Conservation (phyloP, 106 monocot species). For the Chionographis japonica region DNA sequence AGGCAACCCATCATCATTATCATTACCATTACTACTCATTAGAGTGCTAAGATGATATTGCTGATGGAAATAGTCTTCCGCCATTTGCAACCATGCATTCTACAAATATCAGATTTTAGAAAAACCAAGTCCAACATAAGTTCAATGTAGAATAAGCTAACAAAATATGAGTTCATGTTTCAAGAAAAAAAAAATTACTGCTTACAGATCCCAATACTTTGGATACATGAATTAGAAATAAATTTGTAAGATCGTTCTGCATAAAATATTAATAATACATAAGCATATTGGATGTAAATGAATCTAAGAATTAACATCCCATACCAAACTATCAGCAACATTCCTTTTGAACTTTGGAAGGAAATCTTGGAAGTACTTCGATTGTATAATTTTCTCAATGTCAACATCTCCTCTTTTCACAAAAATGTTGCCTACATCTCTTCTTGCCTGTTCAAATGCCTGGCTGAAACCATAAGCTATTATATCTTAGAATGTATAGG, state of each 20-base stretch:
- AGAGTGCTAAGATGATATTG: too few species aligned
- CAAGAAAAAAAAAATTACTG: too few species aligned
- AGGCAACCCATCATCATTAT: background rate
- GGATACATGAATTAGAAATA: too few species aligned
- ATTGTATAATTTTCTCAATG: conserved; percentile 68
- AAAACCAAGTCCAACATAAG: too few species aligned
- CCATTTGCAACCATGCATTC: too few species aligned
- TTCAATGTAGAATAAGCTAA: too few species aligned
- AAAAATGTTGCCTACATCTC: conserved; percentile 60
- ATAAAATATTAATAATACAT: background rate
- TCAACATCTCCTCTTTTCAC: conserved; percentile 46
- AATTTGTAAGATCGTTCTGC: too few species aligned
- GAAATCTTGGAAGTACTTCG: conserved; percentile 55
- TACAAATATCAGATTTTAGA: too few species aligned
- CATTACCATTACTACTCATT: background rate
- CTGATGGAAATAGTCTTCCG: too few species aligned
- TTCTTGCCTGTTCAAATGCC: conserved; percentile 76
- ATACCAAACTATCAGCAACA: conserved; percentile 28
- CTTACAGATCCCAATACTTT: too few species aligned
- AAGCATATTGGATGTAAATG: background rate
- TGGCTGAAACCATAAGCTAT: conserved; percentile 42
- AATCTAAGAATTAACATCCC: background rate
- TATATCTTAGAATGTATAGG: conserved; percentile 13
- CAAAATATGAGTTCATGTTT: too few species aligned
- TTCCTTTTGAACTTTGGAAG: conserved; percentile 27